phyloP scores from a whole-genome alignment of 768 basidiomycete genomes.

The Dacryopinax primogenitus region DNA sequence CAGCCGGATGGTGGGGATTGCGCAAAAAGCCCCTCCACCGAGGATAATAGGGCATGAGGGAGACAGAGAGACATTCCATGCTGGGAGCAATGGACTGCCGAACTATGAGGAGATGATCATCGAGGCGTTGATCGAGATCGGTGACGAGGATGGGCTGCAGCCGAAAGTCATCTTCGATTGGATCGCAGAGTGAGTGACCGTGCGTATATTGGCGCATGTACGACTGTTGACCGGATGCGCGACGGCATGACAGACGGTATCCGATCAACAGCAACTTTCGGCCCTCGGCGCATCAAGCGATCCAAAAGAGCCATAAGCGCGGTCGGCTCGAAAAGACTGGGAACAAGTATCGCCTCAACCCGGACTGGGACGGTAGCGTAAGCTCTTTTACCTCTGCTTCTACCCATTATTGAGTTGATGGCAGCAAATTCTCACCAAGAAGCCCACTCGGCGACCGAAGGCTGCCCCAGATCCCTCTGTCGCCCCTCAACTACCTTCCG shows the following conservation, averaged over 20 bases:
- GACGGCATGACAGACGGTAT: conserved; percentile 36
- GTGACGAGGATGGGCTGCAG: conserved; percentile 60
- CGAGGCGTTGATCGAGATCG: conserved; percentile 54
- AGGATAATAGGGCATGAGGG: neutral
- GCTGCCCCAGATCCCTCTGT: neutral
- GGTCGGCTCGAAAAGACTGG: conserved; percentile 65
- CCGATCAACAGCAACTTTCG: conserved; percentile 81
- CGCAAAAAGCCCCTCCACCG: neutral
- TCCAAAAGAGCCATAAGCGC: conserved; percentile 74
- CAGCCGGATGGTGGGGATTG: neutral
- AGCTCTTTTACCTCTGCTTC: neutral
- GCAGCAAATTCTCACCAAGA: neutral
- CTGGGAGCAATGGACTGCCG: conserved; percentile 45
- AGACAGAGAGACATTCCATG: neutral
- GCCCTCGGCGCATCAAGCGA: conserved; percentile 76
- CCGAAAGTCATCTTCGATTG: conserved; percentile 74
- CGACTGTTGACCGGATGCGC: neutral
- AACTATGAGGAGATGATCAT: conserved; percentile 90
- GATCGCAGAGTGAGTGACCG: conserved; percentile 48
- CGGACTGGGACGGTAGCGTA: conserved; percentile 50
- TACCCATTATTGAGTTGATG: neutral
- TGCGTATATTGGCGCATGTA: conserved; percentile 4
- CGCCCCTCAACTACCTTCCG: neutral
- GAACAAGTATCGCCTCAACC: conserved; percentile 62
- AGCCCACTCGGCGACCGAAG: neutral